Evolutionary conservation across 768 basidiomycete species (phyloP).

Genomic region (Gloeostereum incarnatum): DNA sequence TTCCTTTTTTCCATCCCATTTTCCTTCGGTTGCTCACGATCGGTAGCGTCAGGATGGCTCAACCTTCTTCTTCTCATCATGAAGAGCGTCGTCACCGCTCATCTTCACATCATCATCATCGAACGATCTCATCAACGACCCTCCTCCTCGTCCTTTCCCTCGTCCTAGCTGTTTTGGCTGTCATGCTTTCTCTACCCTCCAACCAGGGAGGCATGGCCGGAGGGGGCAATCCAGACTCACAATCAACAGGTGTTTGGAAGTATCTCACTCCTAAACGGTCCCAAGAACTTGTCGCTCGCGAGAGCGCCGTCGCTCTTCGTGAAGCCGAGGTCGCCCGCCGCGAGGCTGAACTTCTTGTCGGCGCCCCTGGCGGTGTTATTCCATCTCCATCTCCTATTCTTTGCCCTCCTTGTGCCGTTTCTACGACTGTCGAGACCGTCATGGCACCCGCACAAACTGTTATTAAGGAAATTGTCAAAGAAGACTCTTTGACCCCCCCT

Average conservation of each 20-base stretch:
- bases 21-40: slow-evolving; percentile 16
- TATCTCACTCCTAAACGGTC: slow-evolving; percentile 78
- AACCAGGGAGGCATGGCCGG: slow-evolving; percentile 26
- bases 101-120: slow-evolving; percentile 65
- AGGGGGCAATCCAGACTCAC: slow-evolving; percentile 22
- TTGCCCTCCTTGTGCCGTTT: slow-evolving; percentile 50
- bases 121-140: slow-evolving; percentile 86
- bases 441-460: slow-evolving; percentile 60
- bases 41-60: slow-evolving; percentile 72
- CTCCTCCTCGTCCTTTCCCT: slow-evolving; percentile 81
- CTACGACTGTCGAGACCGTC: slow-evolving; percentile 48
- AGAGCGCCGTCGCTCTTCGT: slow-evolving; percentile 70
- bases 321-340: slow-evolving; percentile 87
- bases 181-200: slow-evolving; percentile 82
- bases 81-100: slow-evolving; percentile 43
- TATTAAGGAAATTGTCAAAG: slow-evolving; percentile 83
- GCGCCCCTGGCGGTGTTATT: slow-evolving; percentile 75
- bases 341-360: slow-evolving; percentile 77
- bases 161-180: slow-evolving; percentile 78
- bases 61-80: slow-evolving; percentile 78
- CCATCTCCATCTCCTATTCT: slow-evolving; percentile 38
- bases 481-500: slow-evolving; percentile 68
- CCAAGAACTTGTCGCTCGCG: slow-evolving; percentile 70
- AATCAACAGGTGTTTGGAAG: slow-evolving; percentile 51
- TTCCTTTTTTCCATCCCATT: slow-evolving; percentile 5